Evolutionary conservation across 345 rosid species (phyloP).

Genomic region (Syzygium aromaticum): DNA sequence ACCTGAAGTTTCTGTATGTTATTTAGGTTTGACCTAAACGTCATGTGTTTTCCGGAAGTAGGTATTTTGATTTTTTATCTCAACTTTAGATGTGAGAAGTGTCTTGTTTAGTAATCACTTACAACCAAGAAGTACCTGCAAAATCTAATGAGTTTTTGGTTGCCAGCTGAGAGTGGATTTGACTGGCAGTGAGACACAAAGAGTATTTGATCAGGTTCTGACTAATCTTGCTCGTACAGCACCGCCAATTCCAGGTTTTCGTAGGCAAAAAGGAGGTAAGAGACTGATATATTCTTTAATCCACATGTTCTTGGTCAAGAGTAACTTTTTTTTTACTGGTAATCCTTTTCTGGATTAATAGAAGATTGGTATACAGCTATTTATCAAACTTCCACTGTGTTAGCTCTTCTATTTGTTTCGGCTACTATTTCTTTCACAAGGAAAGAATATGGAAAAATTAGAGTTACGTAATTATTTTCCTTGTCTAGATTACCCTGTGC

Average conservation of each 20-base stretch:
- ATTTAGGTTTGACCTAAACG: neutral
- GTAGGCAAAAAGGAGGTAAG: constrained; percentile 56
- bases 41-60: neutral
- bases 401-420: neutral
- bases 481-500: constrained; percentile 5
- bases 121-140: neutral
- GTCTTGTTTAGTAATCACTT: neutral
- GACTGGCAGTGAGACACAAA: constrained; percentile 39
- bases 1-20: neutral
- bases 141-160: constrained; percentile 1
- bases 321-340: neutral
- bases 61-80: neutral
- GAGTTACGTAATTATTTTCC: neutral
- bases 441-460: neutral
- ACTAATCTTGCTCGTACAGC: constrained; percentile 42
- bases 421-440: neutral
- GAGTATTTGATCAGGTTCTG: constrained; percentile 36
- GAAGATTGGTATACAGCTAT: neutral
- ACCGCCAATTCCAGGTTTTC: constrained; percentile 64
- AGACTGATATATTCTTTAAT: neutral
- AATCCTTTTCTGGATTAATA: neutral
- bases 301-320: neutral
- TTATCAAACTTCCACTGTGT: neutral
- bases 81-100: neutral
- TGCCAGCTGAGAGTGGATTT: constrained; percentile 53